Conservation (phyloP, 768 basidiomycete genomes). For the Antrodiella citrinella region DNA sequence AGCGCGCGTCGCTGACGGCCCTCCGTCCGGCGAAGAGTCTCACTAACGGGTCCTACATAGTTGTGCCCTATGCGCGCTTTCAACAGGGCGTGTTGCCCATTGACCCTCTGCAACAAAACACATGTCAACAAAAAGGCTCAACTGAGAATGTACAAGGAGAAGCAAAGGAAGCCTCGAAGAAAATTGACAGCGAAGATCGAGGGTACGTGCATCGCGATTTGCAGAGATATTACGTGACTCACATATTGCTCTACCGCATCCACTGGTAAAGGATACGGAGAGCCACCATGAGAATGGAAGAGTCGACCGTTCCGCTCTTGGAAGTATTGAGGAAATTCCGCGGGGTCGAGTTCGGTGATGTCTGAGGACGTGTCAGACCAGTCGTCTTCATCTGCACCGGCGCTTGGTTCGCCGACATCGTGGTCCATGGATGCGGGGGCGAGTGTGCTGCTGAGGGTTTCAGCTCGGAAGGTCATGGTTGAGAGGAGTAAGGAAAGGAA, state of each 20-base stretch:
- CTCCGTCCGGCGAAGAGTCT: constrained; percentile 35
- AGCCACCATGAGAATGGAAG: constrained; percentile 56
- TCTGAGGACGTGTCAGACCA: constrained; percentile 35
- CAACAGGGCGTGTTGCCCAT: constrained; percentile 41
- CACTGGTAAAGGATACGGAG: constrained; percentile 56
- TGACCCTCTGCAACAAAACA: constrained; percentile 37
- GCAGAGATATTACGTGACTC: constrained; percentile 16
- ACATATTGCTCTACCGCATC: constrained; percentile 67
- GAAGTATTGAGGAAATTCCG: constrained; percentile 58
- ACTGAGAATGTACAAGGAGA: background rate
- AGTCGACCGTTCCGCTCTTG: constrained; percentile 49
- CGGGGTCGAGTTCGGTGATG: constrained; percentile 36
- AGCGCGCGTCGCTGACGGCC: constrained; percentile 45
- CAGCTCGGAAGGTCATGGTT: constrained; percentile 1
- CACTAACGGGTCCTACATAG: constrained; percentile 52
- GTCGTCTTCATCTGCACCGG: constrained; percentile 26
- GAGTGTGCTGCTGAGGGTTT: background rate
- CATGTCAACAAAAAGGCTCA: background rate
- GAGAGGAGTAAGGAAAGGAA: constrained; percentile 3
- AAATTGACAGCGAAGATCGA: constrained; percentile 2
- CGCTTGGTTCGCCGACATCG: constrained; percentile 5
- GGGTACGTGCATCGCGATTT: background rate
- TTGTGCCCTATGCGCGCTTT: constrained; percentile 43
- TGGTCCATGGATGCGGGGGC: constrained; percentile 3
- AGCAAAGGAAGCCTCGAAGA: background rate